phyloP scores from a whole-genome alignment of 179 eudicot genomes.

The Beta lomatogona region DNA sequence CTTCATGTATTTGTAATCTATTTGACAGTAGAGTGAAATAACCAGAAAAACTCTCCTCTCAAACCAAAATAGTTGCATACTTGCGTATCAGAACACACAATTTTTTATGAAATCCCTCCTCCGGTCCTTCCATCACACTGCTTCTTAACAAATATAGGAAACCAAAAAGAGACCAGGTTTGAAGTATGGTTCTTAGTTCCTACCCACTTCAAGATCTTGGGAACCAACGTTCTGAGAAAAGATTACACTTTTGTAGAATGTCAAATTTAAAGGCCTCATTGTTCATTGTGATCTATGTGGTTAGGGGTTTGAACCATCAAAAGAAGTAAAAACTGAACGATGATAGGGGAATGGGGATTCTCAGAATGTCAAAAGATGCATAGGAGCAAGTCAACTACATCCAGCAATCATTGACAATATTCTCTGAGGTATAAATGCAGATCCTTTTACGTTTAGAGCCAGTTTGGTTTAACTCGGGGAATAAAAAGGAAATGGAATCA shows the following conservation, averaged over 20 bases:
- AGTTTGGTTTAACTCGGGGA: too few relatives aligned
- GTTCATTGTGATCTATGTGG: background rate
- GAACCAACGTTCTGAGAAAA: background rate
- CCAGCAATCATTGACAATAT: background rate
- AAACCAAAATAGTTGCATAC: background rate
- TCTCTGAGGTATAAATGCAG: background rate
- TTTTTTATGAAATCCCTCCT: background rate
- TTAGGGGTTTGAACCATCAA: too few relatives aligned
- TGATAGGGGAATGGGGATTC: too few relatives aligned
- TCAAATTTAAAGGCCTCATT: background rate
- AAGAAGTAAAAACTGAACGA: too few relatives aligned
- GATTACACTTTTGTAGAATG: background rate
- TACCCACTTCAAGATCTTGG: background rate
- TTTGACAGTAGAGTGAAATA: background rate
- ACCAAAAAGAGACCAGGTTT: background rate
- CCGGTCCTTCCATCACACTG: background rate
- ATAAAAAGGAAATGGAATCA: too few relatives aligned
- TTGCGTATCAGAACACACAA: background rate
- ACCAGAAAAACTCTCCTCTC: background rate
- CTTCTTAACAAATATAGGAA: background rate
- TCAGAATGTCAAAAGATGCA: too few relatives aligned
- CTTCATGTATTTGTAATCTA: background rate
- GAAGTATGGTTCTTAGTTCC: background rate
- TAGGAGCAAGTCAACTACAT: background rate
- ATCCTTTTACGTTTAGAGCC: background rate